A percentile compares a stretch with the other conserved stretches of the same genome.
These are phyloP conservation scores for Flaveria linearis DNA, from an alignment of 129 eudicot genomes.

Conservation along the genomic window DNA sequence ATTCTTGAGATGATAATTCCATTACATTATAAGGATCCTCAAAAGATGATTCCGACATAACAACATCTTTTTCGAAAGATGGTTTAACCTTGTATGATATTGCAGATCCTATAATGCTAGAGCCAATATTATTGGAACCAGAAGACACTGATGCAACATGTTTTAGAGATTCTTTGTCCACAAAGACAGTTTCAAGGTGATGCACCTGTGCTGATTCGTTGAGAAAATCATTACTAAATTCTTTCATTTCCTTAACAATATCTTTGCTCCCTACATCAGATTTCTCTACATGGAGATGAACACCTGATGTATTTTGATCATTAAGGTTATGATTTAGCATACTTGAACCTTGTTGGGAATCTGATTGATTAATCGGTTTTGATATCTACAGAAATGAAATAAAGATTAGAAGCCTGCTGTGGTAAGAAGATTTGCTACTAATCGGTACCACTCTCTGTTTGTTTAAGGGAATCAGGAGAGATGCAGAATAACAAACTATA, in stretches of 20 bases:
- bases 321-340: constrained; percentile 22
- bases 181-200: constrained; percentile 27
- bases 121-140: constrained; percentile 32
- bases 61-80: constrained; percentile 21
- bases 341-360: constrained; percentile 42
- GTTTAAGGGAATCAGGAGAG: background rate
- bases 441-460: background rate
- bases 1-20: constrained; percentile 41
- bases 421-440: background rate
- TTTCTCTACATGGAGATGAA: constrained; percentile 29
- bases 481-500: background rate
- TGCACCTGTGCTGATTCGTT: constrained; percentile 32
- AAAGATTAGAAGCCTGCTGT: constrained; percentile 34
- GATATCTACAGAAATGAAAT: constrained; percentile 39
- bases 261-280: constrained; percentile 28
- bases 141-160: constrained; percentile 20
- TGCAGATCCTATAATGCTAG: constrained; percentile 32
- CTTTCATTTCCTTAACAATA: constrained; percentile 34
- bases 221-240: constrained; percentile 25
- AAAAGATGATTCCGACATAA: constrained; percentile 33
- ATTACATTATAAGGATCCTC: constrained; percentile 29
- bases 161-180: constrained; percentile 38
- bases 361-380: constrained; percentile 34
- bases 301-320: constrained; percentile 28
- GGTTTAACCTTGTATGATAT: constrained; percentile 21